phyloP scores from a whole-genome alignment of 164 flowering plant genomes.

The Chimonanthus salicifolius region DNA sequence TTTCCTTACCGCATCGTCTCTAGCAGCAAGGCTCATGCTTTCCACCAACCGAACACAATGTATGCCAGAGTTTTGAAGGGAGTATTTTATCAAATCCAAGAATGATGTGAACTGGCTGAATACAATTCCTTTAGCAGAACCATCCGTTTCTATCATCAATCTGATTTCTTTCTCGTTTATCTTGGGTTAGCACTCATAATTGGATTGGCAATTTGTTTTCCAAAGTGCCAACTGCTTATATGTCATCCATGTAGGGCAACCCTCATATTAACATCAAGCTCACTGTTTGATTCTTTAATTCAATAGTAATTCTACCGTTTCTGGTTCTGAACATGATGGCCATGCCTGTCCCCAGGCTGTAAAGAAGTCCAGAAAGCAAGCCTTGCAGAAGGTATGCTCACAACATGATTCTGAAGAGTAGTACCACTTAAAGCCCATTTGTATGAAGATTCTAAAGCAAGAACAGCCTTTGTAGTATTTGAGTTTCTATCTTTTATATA shows the following conservation, averaged over 20 bases:
- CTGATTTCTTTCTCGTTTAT: too few species aligned
- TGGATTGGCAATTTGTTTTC: too few species aligned
- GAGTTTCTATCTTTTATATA: constrained; percentile 70
- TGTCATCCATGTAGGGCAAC: background rate
- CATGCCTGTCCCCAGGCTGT: constrained; percentile 54
- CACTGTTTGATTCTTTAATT: too few species aligned
- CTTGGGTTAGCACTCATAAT: too few species aligned
- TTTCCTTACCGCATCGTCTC: too few species aligned
- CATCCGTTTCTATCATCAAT: too few species aligned
- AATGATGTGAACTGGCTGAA: too few species aligned
- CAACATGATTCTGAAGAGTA: constrained; percentile 98
- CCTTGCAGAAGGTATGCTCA: constrained; percentile 68
- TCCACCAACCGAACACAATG: too few species aligned
- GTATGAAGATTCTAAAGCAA: constrained; percentile 70
- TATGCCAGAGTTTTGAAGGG: too few species aligned
- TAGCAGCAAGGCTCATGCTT: too few species aligned
- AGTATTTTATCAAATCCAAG: too few species aligned
- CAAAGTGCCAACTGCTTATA: background rate
- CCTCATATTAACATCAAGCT: background rate
- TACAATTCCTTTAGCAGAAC: too few species aligned
- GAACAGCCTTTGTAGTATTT: constrained; percentile 78
- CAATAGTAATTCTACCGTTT: constrained; percentile 49
- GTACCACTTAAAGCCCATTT: constrained; percentile 98
- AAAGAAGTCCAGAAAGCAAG: constrained; percentile 60
- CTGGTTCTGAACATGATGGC: constrained; percentile 69